phyloP scores from a whole-genome alignment of 2,329 filamentous ascomycete genomes.

The Pezizomycotina sp. region DNA sequence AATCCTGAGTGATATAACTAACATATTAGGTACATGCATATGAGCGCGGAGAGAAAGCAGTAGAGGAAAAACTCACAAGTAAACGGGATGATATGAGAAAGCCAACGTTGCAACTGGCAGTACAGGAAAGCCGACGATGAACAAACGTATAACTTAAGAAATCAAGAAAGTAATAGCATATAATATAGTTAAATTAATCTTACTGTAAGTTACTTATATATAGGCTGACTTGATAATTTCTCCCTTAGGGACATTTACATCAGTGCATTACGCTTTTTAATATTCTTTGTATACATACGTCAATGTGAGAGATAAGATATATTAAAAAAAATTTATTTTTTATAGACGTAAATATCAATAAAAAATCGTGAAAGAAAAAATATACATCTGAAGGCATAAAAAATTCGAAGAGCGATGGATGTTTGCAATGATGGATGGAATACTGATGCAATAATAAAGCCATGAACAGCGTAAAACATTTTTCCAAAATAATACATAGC shows the following conservation, averaged over 20 bases:
- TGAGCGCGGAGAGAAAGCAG: too few relatives aligned
- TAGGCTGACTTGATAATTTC: background rate
- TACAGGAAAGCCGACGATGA: background rate
- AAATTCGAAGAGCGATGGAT: background rate
- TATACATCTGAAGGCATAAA: background rate
- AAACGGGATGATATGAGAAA: too few relatives aligned
- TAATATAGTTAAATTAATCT: conserved; percentile 7
- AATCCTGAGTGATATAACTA: too few relatives aligned
- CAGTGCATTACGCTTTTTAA: background rate
- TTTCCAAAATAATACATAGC: background rate
- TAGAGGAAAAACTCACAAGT: too few relatives aligned
- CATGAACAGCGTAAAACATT: background rate
- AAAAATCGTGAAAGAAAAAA: conserved; percentile 2
- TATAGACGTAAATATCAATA: background rate
- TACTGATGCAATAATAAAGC: background rate
- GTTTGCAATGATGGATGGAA: background rate
- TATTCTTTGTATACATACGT: background rate
- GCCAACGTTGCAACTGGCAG: too few relatives aligned
- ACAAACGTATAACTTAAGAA: background rate
- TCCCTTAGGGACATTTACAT: background rate
- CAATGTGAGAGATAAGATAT: background rate
- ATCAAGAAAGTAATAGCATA: too few relatives aligned
- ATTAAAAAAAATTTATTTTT: background rate
- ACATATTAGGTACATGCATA: too few relatives aligned
- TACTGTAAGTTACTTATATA: background rate